These are phyloP conservation scores for Cyathus striatus DNA, from an alignment of 768 basidiomycete genomes.

Conservation along the genomic window DNA sequence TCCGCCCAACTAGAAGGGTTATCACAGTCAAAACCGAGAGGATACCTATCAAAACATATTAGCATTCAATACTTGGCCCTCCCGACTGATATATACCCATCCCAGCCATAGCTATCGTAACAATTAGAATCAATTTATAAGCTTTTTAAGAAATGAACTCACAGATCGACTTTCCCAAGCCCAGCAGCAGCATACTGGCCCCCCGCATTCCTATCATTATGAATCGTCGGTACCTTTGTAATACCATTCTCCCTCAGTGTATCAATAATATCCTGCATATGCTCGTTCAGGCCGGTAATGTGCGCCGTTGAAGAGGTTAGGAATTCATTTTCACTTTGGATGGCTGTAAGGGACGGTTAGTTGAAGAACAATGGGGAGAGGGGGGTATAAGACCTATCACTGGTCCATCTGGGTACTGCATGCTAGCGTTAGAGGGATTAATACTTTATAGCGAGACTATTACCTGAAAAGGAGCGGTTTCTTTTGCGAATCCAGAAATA, in stretches of 20 bases:
- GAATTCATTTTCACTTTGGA: conserved; percentile 46
- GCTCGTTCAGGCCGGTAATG: conserved; percentile 27
- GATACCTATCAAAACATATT: no score
- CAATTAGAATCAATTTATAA: background rate
- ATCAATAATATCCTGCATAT: conserved; percentile 40
- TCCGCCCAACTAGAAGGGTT: conserved; percentile 50
- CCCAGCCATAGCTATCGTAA: conserved; percentile 35
- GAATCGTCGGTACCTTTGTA: conserved; percentile 29
- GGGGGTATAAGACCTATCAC: no score
- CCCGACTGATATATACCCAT: conserved; percentile 21
- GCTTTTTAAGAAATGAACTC: conserved; percentile 2
- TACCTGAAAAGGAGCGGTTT: conserved; percentile 26
- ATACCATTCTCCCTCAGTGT: conserved; percentile 28
- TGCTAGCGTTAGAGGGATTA: conserved; percentile 14
- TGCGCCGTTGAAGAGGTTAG: conserved; percentile 17
- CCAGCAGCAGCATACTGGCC: conserved; percentile 23
- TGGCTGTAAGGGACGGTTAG: conserved; percentile 11
- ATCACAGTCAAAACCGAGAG: conserved; percentile 63
- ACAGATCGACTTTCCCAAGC: conserved; percentile 30
- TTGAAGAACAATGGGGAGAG: no score
- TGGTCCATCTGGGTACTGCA: conserved; percentile 39
- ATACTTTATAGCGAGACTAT: no score
- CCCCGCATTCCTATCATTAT: conserved; percentile 25
- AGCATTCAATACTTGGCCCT: no score
- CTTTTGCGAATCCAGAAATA: conserved; percentile 20